These are phyloP conservation scores for Penicillium sp. DNA, from an alignment of 2,329 filamentous ascomycete species.

Conservation along the genomic window DNA sequence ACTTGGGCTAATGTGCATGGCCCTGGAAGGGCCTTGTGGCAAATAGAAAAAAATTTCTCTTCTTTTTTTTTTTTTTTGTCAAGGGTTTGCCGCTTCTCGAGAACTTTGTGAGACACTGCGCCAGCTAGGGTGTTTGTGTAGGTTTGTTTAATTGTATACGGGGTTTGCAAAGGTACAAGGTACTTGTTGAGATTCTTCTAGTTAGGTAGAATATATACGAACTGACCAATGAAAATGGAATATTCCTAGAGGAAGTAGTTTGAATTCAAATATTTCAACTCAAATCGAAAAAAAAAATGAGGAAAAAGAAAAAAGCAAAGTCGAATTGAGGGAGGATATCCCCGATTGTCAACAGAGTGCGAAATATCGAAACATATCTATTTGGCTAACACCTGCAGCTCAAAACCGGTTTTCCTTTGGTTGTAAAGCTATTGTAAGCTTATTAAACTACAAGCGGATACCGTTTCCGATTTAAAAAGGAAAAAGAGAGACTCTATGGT, in stretches of 20 bases:
- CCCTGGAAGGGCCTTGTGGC: not conserved
- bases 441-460: not conserved
- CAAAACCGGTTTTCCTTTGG: not conserved
- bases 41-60: not conserved
- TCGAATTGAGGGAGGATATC: not conserved
- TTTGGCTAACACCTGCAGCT: not conserved
- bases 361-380: not conserved
- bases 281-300: not conserved
- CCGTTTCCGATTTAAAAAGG: not conserved
- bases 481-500: too few species aligned
- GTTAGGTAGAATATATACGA: not conserved
- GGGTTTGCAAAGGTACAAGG: not conserved
- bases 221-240: not conserved
- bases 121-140: not conserved
- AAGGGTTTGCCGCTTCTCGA: not conserved
- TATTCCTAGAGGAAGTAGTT: not conserved
- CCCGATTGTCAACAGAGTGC: too few species aligned
- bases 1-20: not conserved
- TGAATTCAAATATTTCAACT: not conserved
- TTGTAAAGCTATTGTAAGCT: not conserved
- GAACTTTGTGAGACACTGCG: constrained; percentile 1
- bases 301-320: not conserved
- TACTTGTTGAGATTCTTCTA: not conserved
- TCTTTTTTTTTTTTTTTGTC: not conserved
- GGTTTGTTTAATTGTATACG: constrained; percentile 8